Evolutionary conservation across 345 rosid genomes (phyloP), one percentile per base, ranked within the genome.

Genomic region (Rhodamnia rubescens): DNA sequence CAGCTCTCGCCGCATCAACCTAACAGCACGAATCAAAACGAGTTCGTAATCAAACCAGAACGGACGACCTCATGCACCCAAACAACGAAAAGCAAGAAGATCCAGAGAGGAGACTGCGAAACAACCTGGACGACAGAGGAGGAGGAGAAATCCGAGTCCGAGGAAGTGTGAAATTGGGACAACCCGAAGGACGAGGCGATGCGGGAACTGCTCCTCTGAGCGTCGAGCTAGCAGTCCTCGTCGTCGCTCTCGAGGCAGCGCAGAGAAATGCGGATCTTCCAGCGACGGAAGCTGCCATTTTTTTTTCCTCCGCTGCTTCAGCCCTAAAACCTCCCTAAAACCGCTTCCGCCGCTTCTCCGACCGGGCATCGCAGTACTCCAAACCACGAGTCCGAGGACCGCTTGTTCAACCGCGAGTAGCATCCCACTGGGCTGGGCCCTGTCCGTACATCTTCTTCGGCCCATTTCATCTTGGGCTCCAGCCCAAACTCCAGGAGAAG

Each of bases 1-100:
- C 88, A 93, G 50, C 90, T 93, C 98, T 82, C 98, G 88, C 84
- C 95, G 90, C 59, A 92, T 44, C 86, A 90, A 87, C 88, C 98
- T 93, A 84, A 80, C 50, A 2, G 22, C 87, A 86, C 78, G 87
- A 85, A 52, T 84, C 75, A 61, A 86, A 26, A 84, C 44, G 53
- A 87, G 61, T 14, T 20, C 59, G 61, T 11, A 5, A 42, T 52
- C 52, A 83, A 82, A 59, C 78, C 78, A 69, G 78, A 36, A 18
- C 24, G 26, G 1, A 69, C 78, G 40, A 8, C 26, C 44, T 36
- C 78, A 40, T 32, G 8, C 47, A 69, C 22, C 59, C 12, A 22
- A 55, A 55, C 8, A 47, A 52, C 50, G 11, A 82, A 86, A 85
- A 82, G 51, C 89, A 86, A 90, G 83, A 50, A 83, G 87, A 64